Evolutionary conservation across 2,329 filamentous ascomycete genomes (phyloP).

Genomic region (Aureobasidium vineae): DNA sequence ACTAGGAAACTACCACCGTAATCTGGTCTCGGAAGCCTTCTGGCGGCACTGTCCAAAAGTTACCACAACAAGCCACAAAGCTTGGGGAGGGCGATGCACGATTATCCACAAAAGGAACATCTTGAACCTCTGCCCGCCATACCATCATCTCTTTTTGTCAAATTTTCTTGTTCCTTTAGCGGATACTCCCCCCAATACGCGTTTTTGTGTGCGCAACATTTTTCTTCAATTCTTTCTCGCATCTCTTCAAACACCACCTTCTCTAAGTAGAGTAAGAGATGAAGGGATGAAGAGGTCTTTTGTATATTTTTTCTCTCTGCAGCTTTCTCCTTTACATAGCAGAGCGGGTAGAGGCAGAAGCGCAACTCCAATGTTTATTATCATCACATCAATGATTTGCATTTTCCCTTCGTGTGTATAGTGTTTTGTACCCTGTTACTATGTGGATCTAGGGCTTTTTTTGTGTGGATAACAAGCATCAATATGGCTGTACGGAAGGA

Average conservation of each 20-base stretch:
- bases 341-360: not conserved
- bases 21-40: not conserved
- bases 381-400: not conserved
- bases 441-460: not conserved
- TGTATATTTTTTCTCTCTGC: conserved; percentile 4
- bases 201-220: conserved; percentile 1
- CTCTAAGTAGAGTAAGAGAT: not conserved
- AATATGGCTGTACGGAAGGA: not conserved
- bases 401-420: not conserved
- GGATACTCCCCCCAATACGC: conserved; percentile 20
- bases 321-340: not conserved
- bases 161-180: conserved; percentile 14
- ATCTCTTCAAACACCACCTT: not conserved
- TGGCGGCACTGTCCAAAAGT: not conserved
- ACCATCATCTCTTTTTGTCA: not conserved
- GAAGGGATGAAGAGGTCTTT: not conserved
- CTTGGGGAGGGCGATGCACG: no score
- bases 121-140: not conserved
- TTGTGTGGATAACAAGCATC: not conserved
- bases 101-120: no score
- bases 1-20: conserved; percentile 16
- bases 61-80: not conserved
- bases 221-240: not conserved
- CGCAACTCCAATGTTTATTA: conserved; percentile 2
- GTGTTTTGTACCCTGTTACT: no score